phyloP scores from a whole-genome alignment of 768 basidiomycete genomes.

The Arthromyces matolae region DNA sequence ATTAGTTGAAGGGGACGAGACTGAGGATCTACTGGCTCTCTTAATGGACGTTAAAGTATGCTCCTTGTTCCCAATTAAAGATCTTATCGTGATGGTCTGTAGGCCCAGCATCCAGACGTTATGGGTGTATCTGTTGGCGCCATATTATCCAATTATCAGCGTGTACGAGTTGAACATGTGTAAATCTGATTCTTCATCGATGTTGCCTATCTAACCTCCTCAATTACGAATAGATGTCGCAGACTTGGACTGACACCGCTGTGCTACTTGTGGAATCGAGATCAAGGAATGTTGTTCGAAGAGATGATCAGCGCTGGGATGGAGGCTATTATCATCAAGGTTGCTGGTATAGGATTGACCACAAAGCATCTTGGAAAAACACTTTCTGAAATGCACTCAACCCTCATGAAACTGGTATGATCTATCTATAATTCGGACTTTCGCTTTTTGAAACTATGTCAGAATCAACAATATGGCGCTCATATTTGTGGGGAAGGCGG shows the following conservation, averaged over 20 bases:
- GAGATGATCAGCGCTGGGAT: conserved; percentile 84
- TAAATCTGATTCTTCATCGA: conserved; percentile 32
- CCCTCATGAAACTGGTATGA: conserved; percentile 67
- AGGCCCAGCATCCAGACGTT: conserved; percentile 78
- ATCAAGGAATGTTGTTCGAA: conserved; percentile 78
- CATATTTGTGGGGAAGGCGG: conserved; percentile 98
- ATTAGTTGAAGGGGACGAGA: conserved; percentile 83
- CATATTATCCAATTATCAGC: conserved; percentile 95
- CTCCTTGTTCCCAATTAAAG: background rate
- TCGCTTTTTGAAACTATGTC: background rate
- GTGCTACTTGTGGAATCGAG: conserved; percentile 90
- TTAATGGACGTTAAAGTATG: conserved; percentile 73
- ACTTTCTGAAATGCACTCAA: conserved; percentile 69
- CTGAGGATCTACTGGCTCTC: conserved; percentile 84
- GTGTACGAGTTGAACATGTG: conserved; percentile 98
- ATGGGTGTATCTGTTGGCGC: conserved; percentile 91
- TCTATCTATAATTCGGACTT: background rate
- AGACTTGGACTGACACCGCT: conserved; percentile 78
- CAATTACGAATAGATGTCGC: conserved; percentile 60
- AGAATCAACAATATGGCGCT: conserved; percentile 82
- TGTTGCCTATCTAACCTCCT: background rate
- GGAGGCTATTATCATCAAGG: conserved; percentile 86
- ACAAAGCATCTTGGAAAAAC: conserved; percentile 75
- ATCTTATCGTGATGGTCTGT: conserved; percentile 3
- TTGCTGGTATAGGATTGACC: conserved; percentile 89